phyloP scores from a whole-genome alignment of 306 rosid species.

The Fagus crenata region DNA sequence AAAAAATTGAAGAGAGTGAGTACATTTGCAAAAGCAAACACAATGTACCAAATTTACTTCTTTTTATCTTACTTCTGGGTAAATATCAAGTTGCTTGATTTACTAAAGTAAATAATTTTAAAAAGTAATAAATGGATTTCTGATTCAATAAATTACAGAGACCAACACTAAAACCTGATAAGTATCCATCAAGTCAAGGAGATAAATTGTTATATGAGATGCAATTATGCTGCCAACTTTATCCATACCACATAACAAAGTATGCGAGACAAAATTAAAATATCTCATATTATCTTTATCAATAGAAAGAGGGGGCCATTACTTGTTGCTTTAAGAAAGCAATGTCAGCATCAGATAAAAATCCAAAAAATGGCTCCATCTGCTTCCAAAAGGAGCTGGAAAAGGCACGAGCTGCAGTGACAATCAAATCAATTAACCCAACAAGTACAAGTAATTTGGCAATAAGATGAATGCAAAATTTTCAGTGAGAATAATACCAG shows the following conservation, averaged over 20 bases:
- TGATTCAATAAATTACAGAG: neutral
- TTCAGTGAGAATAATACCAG: slow-evolving; percentile 54
- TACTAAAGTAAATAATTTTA: neutral
- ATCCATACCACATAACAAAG: neutral
- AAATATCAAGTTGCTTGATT: neutral
- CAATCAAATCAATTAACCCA: slow-evolving; percentile 36
- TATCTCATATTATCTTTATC: neutral
- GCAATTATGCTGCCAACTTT: neutral
- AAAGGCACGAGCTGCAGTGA: slow-evolving; percentile 60
- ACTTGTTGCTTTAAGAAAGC: slow-evolving; percentile 81
- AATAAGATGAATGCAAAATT: slow-evolving; percentile 25
- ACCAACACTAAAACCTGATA: neutral
- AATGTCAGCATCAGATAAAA: slow-evolving; percentile 67
- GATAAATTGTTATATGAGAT: neutral
- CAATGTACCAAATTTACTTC: neutral
- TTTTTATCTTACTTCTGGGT: neutral
- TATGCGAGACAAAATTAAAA: slow-evolving; percentile 4
- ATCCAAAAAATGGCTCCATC: slow-evolving; percentile 80
- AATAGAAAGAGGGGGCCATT: slow-evolving; percentile 24
- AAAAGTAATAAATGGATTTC: neutral
- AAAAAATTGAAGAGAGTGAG: neutral
- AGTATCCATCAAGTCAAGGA: neutral
- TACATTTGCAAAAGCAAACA: neutral
- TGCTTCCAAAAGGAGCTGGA: slow-evolving; percentile 80
- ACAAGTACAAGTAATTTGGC: slow-evolving; percentile 23